Base-by-base conservation (phyloP, 2,329 filamentous ascomycete species). In the Aspergillus awamori region DNA sequence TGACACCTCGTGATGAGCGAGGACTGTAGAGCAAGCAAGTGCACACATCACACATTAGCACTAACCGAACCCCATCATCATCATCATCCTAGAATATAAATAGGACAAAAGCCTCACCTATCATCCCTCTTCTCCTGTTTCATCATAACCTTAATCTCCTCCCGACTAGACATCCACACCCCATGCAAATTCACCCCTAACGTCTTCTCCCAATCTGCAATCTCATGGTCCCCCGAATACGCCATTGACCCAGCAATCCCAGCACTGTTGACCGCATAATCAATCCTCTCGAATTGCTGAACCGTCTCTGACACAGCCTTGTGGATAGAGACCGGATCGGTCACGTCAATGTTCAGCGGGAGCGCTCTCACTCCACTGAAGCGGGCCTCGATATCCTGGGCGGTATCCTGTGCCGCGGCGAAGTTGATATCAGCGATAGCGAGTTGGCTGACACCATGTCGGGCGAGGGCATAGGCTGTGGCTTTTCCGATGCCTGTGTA, bases 41-140 rank as follows among this genome's bases (percentile, higher is more conserved):
- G 17, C n/a, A 30, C 22, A 17, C 4, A 17, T 5, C 8, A 30
- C 11, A 13, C 33, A 26, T 20, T 15, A 54, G n/a, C 26, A 33
- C 10, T 33, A 6, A 55, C n/a, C 8, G 1, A 36, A 36, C 11
- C 11, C 11, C 33, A 36, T 36, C 33, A 6, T 8, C 28, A 30
- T 3, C 33, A 15, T 13, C 17, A 13, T 6, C 13, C 2, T 11
- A n/a, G 20, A 28, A 2, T 0, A 2, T 1, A 4, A 11, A 4
- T 1, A 30, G 20, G 10, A 2, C 2, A 17, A 5, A 30, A n/a
- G 2, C 17, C 11, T 26, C 7, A 26, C 15, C 43, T 53, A 28
- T 58, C 38, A 15, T 11, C 57, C 22, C 17, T 26, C 41, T 57
- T 55, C 55, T 62, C 59, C 53, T 72, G 62, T 17, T 11, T 26